A percentile compares a stretch with the other conserved stretches of the same genome.
phyloP scores from a whole-genome alignment of 164 flowering plant genomes.

The Vitis rotundifolia region DNA sequence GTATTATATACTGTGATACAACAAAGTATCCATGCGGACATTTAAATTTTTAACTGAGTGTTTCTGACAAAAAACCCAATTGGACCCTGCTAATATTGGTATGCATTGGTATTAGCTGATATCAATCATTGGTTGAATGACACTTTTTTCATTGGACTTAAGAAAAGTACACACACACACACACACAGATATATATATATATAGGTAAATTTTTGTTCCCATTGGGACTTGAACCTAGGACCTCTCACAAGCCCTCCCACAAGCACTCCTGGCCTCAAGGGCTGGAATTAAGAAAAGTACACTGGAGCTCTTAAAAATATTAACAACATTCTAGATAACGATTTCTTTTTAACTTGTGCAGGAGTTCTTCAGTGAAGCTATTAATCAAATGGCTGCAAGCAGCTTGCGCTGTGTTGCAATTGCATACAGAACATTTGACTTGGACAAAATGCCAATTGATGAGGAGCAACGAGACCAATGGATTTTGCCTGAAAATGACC shows the following conservation, averaged over 20 bases:
- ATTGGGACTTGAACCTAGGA: too few relatives aligned
- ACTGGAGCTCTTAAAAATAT: too few relatives aligned
- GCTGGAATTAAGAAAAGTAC: too few relatives aligned
- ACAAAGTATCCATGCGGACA: not conserved
- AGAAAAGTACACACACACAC: too few relatives aligned
- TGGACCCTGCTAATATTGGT: not conserved
- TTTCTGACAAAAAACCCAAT: not conserved
- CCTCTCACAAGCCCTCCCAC: too few relatives aligned
- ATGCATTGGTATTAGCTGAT: not conserved
- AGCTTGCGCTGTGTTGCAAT: constrained; percentile 58
- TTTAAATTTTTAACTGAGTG: too few relatives aligned
- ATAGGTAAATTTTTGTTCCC: too few relatives aligned
- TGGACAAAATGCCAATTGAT: constrained; percentile 35
- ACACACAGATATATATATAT: too few relatives aligned
- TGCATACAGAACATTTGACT: constrained; percentile 38
- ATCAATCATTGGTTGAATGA: not conserved
- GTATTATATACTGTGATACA: not conserved
- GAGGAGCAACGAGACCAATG: constrained; percentile 34
- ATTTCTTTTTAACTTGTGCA: constrained; percentile 6
- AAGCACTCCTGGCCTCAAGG: too few relatives aligned
- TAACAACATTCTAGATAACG: too few relatives aligned
- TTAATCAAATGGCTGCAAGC: constrained; percentile 46
- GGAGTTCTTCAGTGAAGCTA: constrained; percentile 35
- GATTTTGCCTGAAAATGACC: constrained; percentile 48
- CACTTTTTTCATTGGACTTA: too few relatives aligned